Percentiles rank a stretch among this genome's conserved stretches.
Conservation (phyloP, 805 yeast genomes). For the Ogataea chonburiensis region DNA sequence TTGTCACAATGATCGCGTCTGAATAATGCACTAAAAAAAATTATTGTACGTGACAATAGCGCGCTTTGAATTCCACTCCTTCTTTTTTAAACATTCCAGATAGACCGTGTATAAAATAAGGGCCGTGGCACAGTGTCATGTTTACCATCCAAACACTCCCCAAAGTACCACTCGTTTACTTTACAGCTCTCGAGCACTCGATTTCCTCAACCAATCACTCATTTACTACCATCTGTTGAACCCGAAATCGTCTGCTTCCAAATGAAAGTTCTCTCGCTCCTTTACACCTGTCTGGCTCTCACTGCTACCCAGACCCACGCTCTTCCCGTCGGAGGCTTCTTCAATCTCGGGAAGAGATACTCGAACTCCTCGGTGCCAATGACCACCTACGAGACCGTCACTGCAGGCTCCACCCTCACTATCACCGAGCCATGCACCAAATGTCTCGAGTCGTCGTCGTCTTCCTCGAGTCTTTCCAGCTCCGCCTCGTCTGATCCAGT, state of each 20-base stretch:
- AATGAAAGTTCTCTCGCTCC: slow-evolving; percentile 20
- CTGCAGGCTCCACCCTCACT: slow-evolving; percentile 22
- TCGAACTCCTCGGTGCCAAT: slow-evolving; percentile 24
- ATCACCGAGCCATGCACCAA: slow-evolving; percentile 16
- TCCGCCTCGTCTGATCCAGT: slow-evolving; percentile 1
- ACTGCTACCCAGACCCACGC: slow-evolving; percentile 19
- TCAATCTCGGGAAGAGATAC: slow-evolving; percentile 27
- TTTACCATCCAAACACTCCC: too few relatives aligned
- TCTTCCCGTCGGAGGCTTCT: slow-evolving; percentile 21
- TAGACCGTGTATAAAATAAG: slow-evolving; percentile 9
- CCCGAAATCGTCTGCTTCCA: slow-evolving; percentile 10
- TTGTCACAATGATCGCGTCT: too few relatives aligned
- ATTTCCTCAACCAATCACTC: slow-evolving; percentile 28
- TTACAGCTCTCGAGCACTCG: slow-evolving; percentile 7
- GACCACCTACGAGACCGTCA: slow-evolving; percentile 22
- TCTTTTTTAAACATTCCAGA: slow-evolving; percentile 10
- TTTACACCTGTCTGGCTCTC: slow-evolving; percentile 14
- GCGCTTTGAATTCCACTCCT: too few relatives aligned
- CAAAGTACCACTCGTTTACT: slow-evolving; percentile 1
- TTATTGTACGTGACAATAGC: neutral
- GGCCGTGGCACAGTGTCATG: slow-evolving; percentile 5
- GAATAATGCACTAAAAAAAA: slow-evolving; percentile 5
- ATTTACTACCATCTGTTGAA: slow-evolving; percentile 25
- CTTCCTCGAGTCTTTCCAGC: slow-evolving; percentile 1
- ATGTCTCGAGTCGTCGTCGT: neutral